phyloP scores from a whole-genome alignment of 2,329 filamentous ascomycete genomes.

The Alternaria sp. region DNA sequence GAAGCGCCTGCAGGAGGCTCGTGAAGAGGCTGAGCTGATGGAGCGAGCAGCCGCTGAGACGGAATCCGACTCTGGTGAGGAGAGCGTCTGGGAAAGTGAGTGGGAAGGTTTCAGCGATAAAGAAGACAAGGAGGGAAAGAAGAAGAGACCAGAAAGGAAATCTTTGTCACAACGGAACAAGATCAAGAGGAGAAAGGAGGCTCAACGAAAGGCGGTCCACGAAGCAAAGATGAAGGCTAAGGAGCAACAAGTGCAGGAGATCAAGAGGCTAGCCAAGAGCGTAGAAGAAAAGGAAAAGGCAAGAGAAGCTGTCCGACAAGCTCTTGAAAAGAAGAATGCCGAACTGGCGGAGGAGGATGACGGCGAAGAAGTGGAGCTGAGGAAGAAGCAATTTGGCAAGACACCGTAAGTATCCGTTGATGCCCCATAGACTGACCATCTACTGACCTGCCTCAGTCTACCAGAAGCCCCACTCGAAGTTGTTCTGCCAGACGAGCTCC shows the following conservation, averaged over 20 bases:
- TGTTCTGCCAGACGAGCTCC: constrained; percentile 60
- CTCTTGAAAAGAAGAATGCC: constrained; percentile 37
- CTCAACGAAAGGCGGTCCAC: constrained; percentile 78
- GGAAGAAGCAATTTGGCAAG: constrained; percentile 76
- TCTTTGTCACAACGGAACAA: constrained; percentile 87
- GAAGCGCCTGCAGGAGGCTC: constrained; percentile 73
- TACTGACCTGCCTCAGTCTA: constrained; percentile 58
- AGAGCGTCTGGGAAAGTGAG: constrained; percentile 93
- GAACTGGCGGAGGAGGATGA: constrained; percentile 43
- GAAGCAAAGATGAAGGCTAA: constrained; percentile 78
- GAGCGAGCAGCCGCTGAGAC: constrained; percentile 78
- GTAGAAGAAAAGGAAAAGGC: constrained; percentile 67
- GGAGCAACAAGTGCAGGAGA: constrained; percentile 74
- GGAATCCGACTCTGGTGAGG: constrained; percentile 80
- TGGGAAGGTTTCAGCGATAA: constrained; percentile 65
- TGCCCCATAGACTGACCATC: too few relatives aligned
- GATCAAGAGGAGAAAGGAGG: constrained; percentile 86
- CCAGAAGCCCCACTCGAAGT: constrained; percentile 70
- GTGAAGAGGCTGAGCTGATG: constrained; percentile 71
- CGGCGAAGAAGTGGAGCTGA: constrained; percentile 59
- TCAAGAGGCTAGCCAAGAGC: constrained; percentile 75
- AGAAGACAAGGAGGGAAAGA: constrained; percentile 67
- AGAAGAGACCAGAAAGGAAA: constrained; percentile 84
- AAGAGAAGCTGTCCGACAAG: constrained; percentile 37
- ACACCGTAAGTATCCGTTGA: constrained; percentile 56